These are phyloP conservation scores for Ophiostoma sp. DNA, from an alignment of 2,329 filamentous ascomycete species.

Conservation along the genomic window DNA sequence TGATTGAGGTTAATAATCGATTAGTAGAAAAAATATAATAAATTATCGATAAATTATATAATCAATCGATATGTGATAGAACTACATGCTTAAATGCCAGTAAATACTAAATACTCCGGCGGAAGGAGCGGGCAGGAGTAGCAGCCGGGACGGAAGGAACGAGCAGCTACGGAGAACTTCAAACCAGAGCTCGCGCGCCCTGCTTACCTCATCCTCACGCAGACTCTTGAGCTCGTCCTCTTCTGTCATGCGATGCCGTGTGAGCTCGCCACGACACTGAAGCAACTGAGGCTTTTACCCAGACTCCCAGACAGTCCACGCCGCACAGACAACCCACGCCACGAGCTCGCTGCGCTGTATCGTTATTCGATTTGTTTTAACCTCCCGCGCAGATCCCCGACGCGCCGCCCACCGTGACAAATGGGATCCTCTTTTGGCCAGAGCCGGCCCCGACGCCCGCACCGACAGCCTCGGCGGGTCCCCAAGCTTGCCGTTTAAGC, in stretches of 20 bases:
- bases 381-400: conserved; percentile 6
- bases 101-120: background rate
- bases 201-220: background rate
- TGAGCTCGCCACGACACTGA: background rate
- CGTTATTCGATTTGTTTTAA: background rate
- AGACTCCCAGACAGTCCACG: background rate
- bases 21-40: background rate
- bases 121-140: conserved; percentile 1
- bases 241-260: background rate
- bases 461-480: background rate
- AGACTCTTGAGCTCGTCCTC: too few species aligned
- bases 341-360: background rate
- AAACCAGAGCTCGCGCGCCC: background rate
- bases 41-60: background rate
- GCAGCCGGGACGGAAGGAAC: background rate
- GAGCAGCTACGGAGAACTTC: background rate
- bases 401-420: conserved; percentile 2
- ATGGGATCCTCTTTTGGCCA: background rate
- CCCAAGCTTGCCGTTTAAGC: background rate
- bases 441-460: background rate
- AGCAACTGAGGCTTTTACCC: background rate
- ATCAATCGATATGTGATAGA: background rate
- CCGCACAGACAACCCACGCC: background rate
- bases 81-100: background rate
- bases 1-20: background rate